phyloP scores from a whole-genome alignment of 306 rosid genomes.

The Ochetophila trinervis region DNA sequence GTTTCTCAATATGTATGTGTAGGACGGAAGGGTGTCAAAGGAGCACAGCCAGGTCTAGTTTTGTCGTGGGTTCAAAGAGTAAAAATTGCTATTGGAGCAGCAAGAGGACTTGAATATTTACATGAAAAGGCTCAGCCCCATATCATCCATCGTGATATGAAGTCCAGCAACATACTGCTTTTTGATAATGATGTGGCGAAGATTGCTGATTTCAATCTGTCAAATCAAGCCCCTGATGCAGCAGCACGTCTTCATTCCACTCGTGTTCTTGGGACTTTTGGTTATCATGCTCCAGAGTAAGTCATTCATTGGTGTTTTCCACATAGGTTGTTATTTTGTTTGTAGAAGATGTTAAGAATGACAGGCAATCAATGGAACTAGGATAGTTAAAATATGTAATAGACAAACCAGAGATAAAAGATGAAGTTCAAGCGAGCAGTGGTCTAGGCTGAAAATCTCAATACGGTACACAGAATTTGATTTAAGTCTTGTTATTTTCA shows the following conservation, averaged over 20 bases:
- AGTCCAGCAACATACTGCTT: constrained; percentile 72
- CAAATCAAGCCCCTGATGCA: constrained; percentile 79
- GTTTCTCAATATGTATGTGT: constrained; percentile 20
- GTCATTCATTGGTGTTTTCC: constrained; percentile 25
- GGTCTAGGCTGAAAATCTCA: background rate
- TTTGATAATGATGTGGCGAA: constrained; percentile 66
- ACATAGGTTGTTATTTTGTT: background rate
- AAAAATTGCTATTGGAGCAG: constrained; percentile 83
- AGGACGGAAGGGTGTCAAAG: constrained; percentile 76
- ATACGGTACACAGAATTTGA: background rate
- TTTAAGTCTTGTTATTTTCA: constrained; percentile 12
- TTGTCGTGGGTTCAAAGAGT: constrained; percentile 72
- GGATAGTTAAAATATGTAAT: no score
- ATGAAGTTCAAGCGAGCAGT: background rate
- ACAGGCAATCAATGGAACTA: background rate
- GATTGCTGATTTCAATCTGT: constrained; percentile 80
- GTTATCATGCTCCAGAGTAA: constrained; percentile 91
- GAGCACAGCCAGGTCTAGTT: constrained; percentile 67
- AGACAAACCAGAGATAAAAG: background rate
- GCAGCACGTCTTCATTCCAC: constrained; percentile 87
- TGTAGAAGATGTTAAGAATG: background rate
- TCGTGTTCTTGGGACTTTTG: constrained; percentile 90
- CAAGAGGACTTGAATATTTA: constrained; percentile 72
- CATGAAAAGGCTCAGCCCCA: constrained; percentile 74
- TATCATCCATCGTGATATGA: constrained; percentile 76